Evolutionary conservation across 1,284 basidiomycete species (phyloP).

Genomic region (Pisolithus thermaeus): DNA sequence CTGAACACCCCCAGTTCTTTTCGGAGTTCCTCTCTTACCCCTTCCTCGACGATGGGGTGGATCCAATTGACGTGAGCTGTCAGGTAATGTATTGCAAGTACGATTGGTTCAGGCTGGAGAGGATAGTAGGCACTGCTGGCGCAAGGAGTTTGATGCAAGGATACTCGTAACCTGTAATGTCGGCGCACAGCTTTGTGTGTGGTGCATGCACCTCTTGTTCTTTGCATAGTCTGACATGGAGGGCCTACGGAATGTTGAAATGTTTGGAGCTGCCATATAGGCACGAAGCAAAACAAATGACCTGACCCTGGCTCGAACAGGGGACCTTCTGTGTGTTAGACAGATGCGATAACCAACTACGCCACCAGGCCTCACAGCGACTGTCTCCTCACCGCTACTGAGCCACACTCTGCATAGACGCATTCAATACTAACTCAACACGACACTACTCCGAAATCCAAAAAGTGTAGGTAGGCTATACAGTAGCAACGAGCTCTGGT

Average conservation of each 20-base stretch:
- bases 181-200: no score
- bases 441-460: no score
- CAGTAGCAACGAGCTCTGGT: no score
- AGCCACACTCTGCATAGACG: no score
- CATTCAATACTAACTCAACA: no score
- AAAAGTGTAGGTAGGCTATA: no score
- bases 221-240: no score
- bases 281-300: slow-evolving; percentile 15
- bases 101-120: slow-evolving; percentile 82
- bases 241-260: no score
- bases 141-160: slow-evolving; percentile 14
- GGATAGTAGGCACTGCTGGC: slow-evolving; percentile 44
- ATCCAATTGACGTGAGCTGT: slow-evolving; percentile 73
- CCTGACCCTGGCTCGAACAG: slow-evolving; percentile 42
- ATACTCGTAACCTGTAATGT: background rate
- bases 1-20: slow-evolving; percentile 89
- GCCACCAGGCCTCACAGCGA: slow-evolving; percentile 35
- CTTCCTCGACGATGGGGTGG: slow-evolving; percentile 79
- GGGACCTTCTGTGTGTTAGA: slow-evolving; percentile 50
- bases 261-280: background rate
- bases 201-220: no score
- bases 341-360: slow-evolving; percentile 68
- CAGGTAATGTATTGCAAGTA: slow-evolving; percentile 81
- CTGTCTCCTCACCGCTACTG: no score
- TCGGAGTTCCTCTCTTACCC: slow-evolving; percentile 83